Conservation (phyloP, 805 yeast species). For the Peterozyma toletana region DNA sequence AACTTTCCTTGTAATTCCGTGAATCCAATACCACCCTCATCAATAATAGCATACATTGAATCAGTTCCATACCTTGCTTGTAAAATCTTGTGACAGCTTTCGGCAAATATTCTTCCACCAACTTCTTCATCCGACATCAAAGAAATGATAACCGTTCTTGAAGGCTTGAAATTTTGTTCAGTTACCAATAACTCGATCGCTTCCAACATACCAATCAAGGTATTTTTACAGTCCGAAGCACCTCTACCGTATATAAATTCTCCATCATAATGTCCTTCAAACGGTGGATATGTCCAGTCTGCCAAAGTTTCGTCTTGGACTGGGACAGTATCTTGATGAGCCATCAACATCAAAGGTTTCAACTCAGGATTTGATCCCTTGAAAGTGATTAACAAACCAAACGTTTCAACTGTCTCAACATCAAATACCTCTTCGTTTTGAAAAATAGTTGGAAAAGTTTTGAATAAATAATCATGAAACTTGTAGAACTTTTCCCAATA, state of each 20-base stretch:
- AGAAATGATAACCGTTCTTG: conserved; percentile 48
- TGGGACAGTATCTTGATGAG: conserved; percentile 72
- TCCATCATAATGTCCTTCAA: conserved; percentile 55
- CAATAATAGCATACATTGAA: conserved; percentile 48
- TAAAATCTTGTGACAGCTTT: conserved; percentile 30
- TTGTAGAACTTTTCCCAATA: conserved; percentile 27
- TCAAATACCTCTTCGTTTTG: conserved; percentile 32
- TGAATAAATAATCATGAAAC: conserved; percentile 21
- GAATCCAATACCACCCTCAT: conserved; percentile 49
- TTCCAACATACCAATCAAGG: conserved; percentile 53
- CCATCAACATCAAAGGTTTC: conserved; percentile 56
- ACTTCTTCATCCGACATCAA: conserved; percentile 71
- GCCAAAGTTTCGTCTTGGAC: conserved; percentile 44
- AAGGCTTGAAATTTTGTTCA: conserved; percentile 39
- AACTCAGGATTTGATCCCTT: conserved; percentile 37
- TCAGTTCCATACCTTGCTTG: conserved; percentile 45
- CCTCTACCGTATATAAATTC: conserved; percentile 64
- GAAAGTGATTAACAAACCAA: conserved; percentile 53
- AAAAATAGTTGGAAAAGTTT: conserved; percentile 36
- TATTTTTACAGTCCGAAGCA: conserved; percentile 58
- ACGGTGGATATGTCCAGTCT: conserved; percentile 61
- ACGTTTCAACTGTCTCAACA: conserved; percentile 46
- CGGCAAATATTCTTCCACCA: conserved; percentile 52
- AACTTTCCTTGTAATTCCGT: conserved; percentile 33
- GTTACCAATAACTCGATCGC: conserved; percentile 42